These are phyloP conservation scores for Cicer chorassanicum DNA, from an alignment of 306 rosid species.

Conservation along the genomic window DNA sequence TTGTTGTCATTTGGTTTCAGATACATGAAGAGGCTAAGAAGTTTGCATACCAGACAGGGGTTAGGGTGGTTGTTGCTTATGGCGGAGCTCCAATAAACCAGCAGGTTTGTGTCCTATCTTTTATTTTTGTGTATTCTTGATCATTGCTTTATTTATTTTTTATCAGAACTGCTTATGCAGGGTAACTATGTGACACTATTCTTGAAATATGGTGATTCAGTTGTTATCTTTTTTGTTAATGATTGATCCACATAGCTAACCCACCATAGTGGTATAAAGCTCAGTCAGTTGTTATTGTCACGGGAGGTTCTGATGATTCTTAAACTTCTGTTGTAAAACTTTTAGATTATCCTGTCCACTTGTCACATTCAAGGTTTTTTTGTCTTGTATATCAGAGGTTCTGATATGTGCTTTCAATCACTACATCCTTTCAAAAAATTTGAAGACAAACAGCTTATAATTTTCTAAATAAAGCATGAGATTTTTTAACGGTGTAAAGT, in stretches of 20 bases:
- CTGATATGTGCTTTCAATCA: background rate
- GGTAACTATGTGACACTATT: background rate
- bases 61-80: constrained; percentile 91
- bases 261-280: background rate
- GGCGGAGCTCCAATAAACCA: constrained; percentile 92
- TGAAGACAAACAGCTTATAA: background rate
- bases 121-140: background rate
- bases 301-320: background rate
- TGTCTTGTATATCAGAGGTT: background rate
- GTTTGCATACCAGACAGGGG: constrained; percentile 79
- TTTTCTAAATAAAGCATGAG: background rate
- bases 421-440: background rate
- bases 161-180: background rate
- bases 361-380: background rate
- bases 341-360: background rate
- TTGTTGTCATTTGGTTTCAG: constrained; percentile 55
- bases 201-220: background rate
- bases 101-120: constrained; percentile 58
- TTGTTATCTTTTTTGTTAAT: background rate
- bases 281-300: background rate
- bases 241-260: background rate
- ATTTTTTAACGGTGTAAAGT: constrained; percentile 8
- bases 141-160: background rate
- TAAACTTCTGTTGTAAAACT: background rate
- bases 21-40: constrained; percentile 81